Base-by-base conservation (phyloP, 192 early-diverging fungal genomes). In the Backusella morwellensis region DNA sequence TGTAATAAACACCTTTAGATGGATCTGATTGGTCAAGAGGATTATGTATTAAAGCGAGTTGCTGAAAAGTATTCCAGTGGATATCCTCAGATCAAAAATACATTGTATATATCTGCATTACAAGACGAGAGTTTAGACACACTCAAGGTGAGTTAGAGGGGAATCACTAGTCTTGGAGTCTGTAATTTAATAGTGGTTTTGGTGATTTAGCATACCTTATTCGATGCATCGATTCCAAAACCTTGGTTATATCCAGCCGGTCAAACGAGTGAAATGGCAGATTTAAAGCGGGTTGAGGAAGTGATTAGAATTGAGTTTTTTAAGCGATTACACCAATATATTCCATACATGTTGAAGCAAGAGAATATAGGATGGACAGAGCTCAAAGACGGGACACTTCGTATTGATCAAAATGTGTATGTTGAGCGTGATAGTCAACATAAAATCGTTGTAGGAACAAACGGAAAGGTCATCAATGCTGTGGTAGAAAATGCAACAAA, bases 251-350 rank as follows among this genome's bases (percentile, higher is more conserved):
- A 85, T 67, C 84, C 88, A 19, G 75, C 80, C 1, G 54, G 79
- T 12, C 82, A 85, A 72, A 87, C 79, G n/a, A 75, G 76, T 0
- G 90, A 91, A 17, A 86, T 86, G 85, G 68, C 88, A 19, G 87
- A 86, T 56, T 66, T 89, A 26, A 84, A 83, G 21, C 81, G 80
- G 0, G 88, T 91, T 9, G 90, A 91, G 71, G 90, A 91, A 66
- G 75, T 88, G 47, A 87, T 91, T 63, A 85, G 90, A 17, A 85
- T 86, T 7, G 86, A 90, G 44, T 78, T 91, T n/a, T 91, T 84
- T 68, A 83, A 76, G 19, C 35, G 82, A 9, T 76, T 91, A 23
- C 83, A 86, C 72, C 79, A 77, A 38, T 81, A 87, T 77, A 68
- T 91, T 11, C 90, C 90, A n/a, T 91, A 91, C 59, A 76, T 78